Evolutionary conservation across 2,329 filamentous ascomycete genomes (phyloP), one percentile per base, ranked within the genome.

Genomic region (Fusarium sp.): DNA sequence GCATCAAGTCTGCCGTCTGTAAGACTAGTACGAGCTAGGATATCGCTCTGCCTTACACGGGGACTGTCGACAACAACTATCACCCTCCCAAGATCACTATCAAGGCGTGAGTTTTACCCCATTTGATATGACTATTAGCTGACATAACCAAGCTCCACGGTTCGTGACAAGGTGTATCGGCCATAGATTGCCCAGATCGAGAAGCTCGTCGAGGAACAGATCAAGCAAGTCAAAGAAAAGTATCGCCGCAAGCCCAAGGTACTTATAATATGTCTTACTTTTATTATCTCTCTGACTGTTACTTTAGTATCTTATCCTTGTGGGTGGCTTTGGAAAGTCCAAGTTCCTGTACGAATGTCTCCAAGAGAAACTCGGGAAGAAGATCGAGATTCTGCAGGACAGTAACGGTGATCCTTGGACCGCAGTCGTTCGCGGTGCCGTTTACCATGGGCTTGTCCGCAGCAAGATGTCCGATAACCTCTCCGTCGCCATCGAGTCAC

Each of bases 321-420:
- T 83, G 0, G 84, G 85, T 0, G 85, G 85, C 0, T 83, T 86
- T 29, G 84, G 84, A 0, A 74, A 80, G 16, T 82, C 79, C 27
- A 45, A 27, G 0, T 84, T 82, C 18, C 42, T 86, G 3, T 70
- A 71, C 11, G 65, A 77, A 3, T 66, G 70, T 2, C 69, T 86
- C 1, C 68, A 69, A 0, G 31, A 64, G 0, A 38, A 27, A 0
- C n/a, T 78, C 0, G 65, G 31, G 8, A 73, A 35, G 8, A 64
- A 63, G 22, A 59, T 74, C 1, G 78, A 79, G 5, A 66, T 86
- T 8, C 69, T 86, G 0, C 83, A 85, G 7, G 70, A 77, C 1
- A 63, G 67, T 1, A 79, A 81, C 0, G 59, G 68, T 1, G 77
- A 73, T 5, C 83, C 84, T 83, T 84, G 82, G 82, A 81, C 79